These are phyloP conservation scores for Agrocybe praecox DNA, from an alignment of 768 basidiomycete species.

Conservation along the genomic window DNA sequence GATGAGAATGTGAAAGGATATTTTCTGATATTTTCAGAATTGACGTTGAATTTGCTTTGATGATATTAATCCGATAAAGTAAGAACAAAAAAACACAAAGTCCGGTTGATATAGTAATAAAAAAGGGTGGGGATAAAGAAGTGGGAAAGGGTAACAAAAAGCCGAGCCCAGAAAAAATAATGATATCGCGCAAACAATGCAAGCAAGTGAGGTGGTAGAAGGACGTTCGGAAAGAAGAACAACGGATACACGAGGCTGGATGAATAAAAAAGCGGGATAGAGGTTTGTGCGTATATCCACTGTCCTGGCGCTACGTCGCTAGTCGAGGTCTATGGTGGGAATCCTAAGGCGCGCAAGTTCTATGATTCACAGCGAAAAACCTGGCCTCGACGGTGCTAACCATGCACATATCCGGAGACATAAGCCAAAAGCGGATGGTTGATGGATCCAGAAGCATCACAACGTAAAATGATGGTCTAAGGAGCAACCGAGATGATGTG, in stretches of 20 bases:
- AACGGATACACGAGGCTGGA: background rate
- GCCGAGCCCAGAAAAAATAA: constrained; percentile 10
- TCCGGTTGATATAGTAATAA: constrained; percentile 1
- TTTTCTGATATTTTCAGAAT: no score
- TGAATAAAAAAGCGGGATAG: background rate
- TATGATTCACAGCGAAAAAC: background rate
- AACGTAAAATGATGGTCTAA: background rate
- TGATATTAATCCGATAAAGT: background rate
- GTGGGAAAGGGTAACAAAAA: background rate
- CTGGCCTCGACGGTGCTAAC: background rate
- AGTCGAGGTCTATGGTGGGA: no score
- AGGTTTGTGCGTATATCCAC: background rate
- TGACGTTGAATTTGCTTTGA: background rate
- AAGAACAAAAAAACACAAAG: constrained; percentile 1
- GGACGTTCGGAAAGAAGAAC: background rate
- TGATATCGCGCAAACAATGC: constrained; percentile 8
- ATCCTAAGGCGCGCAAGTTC: background rate
- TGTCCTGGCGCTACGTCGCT: background rate
- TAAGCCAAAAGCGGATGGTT: background rate
- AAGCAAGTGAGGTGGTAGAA: background rate
- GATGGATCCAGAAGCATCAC: background rate
- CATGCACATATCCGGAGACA: background rate
- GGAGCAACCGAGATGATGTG: background rate
- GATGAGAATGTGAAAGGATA: no score
- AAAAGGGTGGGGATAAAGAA: background rate